These are phyloP conservation scores for Zelopaecilomyces penicillatus DNA, from an alignment of 2,329 filamentous ascomycete genomes.

Conservation along the genomic window DNA sequence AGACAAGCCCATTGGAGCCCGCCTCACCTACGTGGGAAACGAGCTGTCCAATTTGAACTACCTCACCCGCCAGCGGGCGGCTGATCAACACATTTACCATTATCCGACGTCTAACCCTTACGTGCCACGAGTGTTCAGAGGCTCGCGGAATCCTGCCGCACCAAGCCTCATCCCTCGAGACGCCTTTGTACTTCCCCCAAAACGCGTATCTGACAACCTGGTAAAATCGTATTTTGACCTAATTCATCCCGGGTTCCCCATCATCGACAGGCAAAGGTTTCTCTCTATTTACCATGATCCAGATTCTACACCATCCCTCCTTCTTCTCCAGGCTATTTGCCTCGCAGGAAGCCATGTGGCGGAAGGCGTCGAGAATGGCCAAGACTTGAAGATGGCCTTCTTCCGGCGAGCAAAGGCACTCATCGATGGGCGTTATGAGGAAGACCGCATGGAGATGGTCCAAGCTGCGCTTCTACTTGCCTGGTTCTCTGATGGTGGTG, in stretches of 20 bases:
- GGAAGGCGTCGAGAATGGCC: background rate
- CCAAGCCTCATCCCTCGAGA: background rate
- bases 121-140: background rate
- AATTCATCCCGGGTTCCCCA: background rate
- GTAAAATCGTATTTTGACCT: background rate
- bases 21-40: constrained; percentile 1
- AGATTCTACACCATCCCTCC: background rate
- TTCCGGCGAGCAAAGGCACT: constrained; percentile 41
- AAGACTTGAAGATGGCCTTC: constrained; percentile 29
- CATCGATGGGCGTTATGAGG: constrained; percentile 41
- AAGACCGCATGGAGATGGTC: constrained; percentile 38
- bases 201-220: background rate
- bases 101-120: constrained; percentile 3
- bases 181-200: background rate
- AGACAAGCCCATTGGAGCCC: constrained; percentile 1
- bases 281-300: background rate
- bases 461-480: constrained; percentile 42
- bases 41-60: constrained; percentile 1
- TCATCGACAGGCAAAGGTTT: background rate
- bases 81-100: constrained; percentile 1
- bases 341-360: background rate
- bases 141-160: background rate
- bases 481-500: constrained; percentile 42
- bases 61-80: constrained; percentile 1
- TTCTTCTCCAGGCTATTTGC: background rate